A percentile compares a stretch with the other conserved stretches of the same genome.
Evolutionary conservation across 1,139 yeast genomes (phyloP).

Genomic region (Blastobotrys persicus): DNA sequence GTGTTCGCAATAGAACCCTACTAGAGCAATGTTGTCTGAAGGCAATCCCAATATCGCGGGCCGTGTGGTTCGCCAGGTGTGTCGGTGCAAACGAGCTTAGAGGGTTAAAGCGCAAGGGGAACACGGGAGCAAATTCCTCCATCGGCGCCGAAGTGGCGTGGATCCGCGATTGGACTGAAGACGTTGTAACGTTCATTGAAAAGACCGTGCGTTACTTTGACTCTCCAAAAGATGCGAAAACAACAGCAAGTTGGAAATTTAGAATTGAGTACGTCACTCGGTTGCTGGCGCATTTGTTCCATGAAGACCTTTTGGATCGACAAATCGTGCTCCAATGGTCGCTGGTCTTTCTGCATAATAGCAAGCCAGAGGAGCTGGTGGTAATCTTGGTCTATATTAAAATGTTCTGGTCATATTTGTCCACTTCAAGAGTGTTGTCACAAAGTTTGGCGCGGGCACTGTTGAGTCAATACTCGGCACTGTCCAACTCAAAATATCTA

Average conservation of each 20-base stretch:
- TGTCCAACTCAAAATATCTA: constrained; percentile 15
- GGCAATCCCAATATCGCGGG: constrained; percentile 69
- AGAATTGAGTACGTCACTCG: constrained; percentile 59
- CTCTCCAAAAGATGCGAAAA: constrained; percentile 28
- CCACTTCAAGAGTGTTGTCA: constrained; percentile 44
- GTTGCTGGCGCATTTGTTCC: constrained; percentile 60
- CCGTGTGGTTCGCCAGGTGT: constrained; percentile 87
- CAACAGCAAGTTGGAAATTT: constrained; percentile 43
- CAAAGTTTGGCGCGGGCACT: constrained; percentile 34
- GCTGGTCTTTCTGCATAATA: constrained; percentile 53
- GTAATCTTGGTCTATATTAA: constrained; percentile 57
- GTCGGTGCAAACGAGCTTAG: constrained; percentile 80
- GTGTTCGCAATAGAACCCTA: constrained; percentile 68
- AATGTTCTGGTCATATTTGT: constrained; percentile 69
- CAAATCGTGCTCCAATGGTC: constrained; percentile 62
- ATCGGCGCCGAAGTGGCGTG: constrained; percentile 53
- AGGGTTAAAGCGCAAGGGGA: constrained; percentile 56
- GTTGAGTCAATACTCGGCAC: constrained; percentile 24
- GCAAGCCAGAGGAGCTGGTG: constrained; percentile 48
- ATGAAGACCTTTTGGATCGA: constrained; percentile 65
- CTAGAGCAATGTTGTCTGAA: constrained; percentile 69
- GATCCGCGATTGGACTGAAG: constrained; percentile 88
- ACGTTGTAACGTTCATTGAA: constrained; percentile 59
- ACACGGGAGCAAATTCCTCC: constrained; percentile 24
- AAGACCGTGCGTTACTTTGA: constrained; percentile 39